Evolutionary conservation across 1,139 yeast species (phyloP).

Genomic region (Arxiozyma bovina): DNA sequence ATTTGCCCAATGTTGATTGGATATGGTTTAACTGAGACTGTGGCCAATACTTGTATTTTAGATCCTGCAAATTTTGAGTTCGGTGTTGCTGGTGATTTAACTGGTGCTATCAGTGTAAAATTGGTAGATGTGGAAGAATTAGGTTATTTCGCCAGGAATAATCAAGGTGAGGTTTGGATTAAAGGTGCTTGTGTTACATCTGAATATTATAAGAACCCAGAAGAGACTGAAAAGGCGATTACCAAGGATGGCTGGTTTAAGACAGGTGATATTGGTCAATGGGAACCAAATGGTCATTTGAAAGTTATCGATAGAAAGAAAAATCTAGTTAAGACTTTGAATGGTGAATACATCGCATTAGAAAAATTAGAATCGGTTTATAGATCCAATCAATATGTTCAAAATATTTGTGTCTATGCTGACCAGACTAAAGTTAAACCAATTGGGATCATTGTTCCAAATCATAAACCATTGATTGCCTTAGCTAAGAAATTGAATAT

Average conservation of each 20-base stretch:
- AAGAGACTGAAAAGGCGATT: constrained; percentile 72
- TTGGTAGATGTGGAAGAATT: constrained; percentile 87
- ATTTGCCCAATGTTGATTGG: constrained; percentile 88
- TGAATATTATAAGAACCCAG: constrained; percentile 74
- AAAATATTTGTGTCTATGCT: constrained; percentile 87
- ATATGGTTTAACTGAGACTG: constrained; percentile 96
- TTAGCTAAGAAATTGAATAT: constrained; percentile 48
- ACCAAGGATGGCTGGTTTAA: constrained; percentile 76
- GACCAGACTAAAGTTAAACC: constrained; percentile 84
- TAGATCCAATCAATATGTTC: constrained; percentile 70
- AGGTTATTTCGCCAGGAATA: constrained; percentile 81
- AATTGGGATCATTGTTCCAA: constrained; percentile 79
- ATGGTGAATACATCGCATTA: constrained; percentile 96
- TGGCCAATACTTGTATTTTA: constrained; percentile 74
- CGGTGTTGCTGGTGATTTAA: constrained; percentile 75
- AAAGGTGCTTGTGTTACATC: constrained; percentile 63
- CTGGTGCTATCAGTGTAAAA: constrained; percentile 82
- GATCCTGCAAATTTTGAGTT: constrained; percentile 57
- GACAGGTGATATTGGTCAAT: constrained; percentile 96
- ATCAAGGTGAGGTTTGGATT: constrained; percentile 87
- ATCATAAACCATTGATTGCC: constrained; percentile 54
- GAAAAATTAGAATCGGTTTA: constrained; percentile 83
- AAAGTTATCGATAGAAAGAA: constrained; percentile 87
- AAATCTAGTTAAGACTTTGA: constrained; percentile 88
- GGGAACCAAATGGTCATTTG: constrained; percentile 75